Conservation (phyloP, 2,329 filamentous ascomycete genomes). For the Sarocladium kiliense region DNA sequence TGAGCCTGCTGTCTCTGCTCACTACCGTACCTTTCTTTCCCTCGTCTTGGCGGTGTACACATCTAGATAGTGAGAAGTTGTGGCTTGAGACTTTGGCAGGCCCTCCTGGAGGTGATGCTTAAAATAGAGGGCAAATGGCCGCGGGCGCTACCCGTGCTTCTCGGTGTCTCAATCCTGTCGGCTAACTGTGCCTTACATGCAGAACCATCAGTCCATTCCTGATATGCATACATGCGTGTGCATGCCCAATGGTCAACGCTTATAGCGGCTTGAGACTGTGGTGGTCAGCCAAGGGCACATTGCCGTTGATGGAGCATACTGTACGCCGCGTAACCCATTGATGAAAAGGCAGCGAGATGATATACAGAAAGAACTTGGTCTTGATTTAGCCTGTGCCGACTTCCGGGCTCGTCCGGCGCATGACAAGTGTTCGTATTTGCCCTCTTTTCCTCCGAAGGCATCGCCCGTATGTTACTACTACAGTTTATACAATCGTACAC, state of each 20-base stretch:
- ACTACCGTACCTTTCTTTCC: neutral
- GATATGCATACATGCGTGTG: neutral
- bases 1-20: neutral
- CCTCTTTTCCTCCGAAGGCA: neutral
- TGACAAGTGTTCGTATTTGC: neutral
- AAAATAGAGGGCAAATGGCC: neutral
- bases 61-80: neutral
- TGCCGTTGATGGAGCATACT: neutral
- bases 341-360: neutral
- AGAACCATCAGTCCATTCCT: too few relatives aligned
- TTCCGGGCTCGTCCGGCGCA: neutral
- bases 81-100: neutral
- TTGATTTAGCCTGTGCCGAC: slow-evolving; percentile 4
- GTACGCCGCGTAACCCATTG: neutral
- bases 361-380: neutral
- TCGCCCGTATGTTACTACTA: neutral
- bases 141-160: slow-evolving; percentile 2
- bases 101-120: neutral
- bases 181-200: neutral
- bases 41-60: neutral
- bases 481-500: slow-evolving; percentile 10
- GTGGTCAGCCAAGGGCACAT: neutral
- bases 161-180: neutral
- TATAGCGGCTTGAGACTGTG: too few relatives aligned
- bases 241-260: neutral